These are phyloP conservation scores for Xerocomellus amylosporus DNA, from an alignment of 768 basidiomycete genomes.

Conservation along the genomic window DNA sequence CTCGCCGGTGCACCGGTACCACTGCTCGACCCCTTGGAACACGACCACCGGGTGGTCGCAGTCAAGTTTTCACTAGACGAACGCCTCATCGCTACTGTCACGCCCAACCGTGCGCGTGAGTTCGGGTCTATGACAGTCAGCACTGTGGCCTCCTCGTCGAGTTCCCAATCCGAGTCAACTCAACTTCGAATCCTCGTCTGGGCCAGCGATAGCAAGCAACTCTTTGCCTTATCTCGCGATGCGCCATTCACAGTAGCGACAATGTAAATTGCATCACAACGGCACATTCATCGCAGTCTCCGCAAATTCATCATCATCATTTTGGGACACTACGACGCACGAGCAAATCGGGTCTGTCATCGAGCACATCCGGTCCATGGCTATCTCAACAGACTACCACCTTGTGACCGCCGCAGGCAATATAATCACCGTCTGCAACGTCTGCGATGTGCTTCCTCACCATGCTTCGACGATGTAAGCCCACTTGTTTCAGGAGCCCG, in stretches of 20 bases:
- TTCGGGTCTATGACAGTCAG: neutral
- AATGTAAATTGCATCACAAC: neutral
- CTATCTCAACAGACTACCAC: neutral
- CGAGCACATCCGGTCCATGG: neutral
- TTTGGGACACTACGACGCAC: neutral
- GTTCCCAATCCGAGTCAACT: neutral
- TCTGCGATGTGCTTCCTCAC: neutral
- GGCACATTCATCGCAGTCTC: neutral
- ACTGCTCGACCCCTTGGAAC: neutral
- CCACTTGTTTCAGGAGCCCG: too few relatives aligned
- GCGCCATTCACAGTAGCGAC: neutral
- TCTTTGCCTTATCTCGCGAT: neutral
- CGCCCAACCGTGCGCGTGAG: neutral
- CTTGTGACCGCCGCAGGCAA: neutral
- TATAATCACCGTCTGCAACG: neutral
- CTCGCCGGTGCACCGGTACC: neutral
- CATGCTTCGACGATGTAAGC: neutral
- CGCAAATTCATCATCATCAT: neutral
- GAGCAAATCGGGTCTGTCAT: too few relatives aligned
- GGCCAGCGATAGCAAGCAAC: neutral
- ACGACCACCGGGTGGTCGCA: neutral
- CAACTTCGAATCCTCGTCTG: neutral
- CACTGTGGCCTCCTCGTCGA: neutral
- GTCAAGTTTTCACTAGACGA: slow-evolving; percentile 2
- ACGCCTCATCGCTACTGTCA: neutral